Percentiles rank a stretch among this genome's conserved stretches.
phyloP scores from a whole-genome alignment of 2,329 filamentous ascomycete species.

The Fusarium veterinarium region DNA sequence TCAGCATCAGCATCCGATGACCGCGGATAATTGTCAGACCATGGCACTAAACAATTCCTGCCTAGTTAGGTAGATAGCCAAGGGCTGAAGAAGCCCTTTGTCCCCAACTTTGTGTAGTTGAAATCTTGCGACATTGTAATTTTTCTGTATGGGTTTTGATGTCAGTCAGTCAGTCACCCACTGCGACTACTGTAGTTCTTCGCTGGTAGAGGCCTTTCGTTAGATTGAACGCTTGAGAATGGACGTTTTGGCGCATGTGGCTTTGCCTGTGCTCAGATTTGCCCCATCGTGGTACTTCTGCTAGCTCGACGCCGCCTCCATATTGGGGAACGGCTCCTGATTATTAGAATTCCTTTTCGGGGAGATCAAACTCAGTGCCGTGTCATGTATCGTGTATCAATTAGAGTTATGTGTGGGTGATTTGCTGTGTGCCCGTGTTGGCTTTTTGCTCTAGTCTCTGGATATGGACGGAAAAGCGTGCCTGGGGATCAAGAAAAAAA shows the following conservation, averaged over 20 bases:
- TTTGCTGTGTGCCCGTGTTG: constrained; percentile 8
- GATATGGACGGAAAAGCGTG: constrained; percentile 5
- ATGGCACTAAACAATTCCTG: constrained; percentile 20
- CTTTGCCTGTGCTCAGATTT: constrained; percentile 24
- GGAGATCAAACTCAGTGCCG: constrained; percentile 8
- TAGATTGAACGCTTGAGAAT: constrained; percentile 25
- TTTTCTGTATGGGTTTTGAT: background rate
- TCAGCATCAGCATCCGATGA: constrained; percentile 27
- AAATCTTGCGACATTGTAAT: constrained; percentile 15
- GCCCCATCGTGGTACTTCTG: constrained; percentile 22
- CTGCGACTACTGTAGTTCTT: background rate
- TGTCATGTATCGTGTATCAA: constrained; percentile 1
- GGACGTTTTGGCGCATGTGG: constrained; percentile 33
- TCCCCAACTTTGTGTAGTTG: constrained; percentile 13
- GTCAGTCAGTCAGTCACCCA: background rate
- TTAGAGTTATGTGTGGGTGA: constrained; percentile 15
- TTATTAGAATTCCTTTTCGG: constrained; percentile 15
- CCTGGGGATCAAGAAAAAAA: background rate
- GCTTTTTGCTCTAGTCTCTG: background rate
- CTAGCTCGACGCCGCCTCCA: constrained; percentile 39
- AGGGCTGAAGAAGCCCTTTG: constrained; percentile 27
- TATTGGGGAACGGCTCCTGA: constrained; percentile 32
- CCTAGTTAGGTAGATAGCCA: background rate
- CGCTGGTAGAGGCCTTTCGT: background rate
- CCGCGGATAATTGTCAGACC: constrained; percentile 23